phyloP scores from a whole-genome alignment of 192 early-diverging fungal species.

The Rhizophagus prolifer region DNA sequence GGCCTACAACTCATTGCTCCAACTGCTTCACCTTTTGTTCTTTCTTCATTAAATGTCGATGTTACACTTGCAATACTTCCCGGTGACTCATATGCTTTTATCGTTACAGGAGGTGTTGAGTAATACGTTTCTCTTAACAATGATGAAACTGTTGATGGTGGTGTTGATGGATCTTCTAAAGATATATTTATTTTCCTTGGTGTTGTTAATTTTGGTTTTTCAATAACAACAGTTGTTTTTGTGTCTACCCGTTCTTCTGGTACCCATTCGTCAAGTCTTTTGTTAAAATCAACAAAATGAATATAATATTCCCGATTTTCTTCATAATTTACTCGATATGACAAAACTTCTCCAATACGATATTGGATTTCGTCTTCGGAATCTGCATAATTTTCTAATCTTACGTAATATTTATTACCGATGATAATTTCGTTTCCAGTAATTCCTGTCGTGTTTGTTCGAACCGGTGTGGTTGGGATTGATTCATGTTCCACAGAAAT shows the following conservation, averaged over 20 bases:
- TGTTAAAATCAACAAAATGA: conserved; percentile 96
- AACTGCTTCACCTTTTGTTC: conserved; percentile 86
- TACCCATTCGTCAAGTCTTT: conserved; percentile 98
- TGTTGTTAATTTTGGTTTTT: neutral
- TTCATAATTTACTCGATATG: neutral
- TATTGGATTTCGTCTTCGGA: neutral
- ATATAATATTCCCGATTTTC: conserved; percentile 79
- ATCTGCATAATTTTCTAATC: neutral
- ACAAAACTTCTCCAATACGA: neutral
- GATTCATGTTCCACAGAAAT: neutral
- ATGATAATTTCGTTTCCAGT: neutral
- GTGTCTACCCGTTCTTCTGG: conserved; percentile 59
- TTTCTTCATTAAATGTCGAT: conserved; percentile 68
- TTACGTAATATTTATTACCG: neutral
- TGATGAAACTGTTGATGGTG: neutral
- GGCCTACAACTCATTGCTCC: conserved; percentile 95
- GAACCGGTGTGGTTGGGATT: neutral
- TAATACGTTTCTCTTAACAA: too few species aligned
- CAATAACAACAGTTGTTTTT: conserved; percentile 52
- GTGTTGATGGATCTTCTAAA: neutral
- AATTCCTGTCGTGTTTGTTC: neutral
- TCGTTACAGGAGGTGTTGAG: neutral
- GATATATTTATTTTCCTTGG: neutral
- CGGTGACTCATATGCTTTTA: neutral
- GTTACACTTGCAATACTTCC: neutral